Evolutionary conservation across 768 basidiomycete genomes (phyloP), one percentile per base, ranked within the genome.

Genomic region (Pleurotus tuber-regium): DNA sequence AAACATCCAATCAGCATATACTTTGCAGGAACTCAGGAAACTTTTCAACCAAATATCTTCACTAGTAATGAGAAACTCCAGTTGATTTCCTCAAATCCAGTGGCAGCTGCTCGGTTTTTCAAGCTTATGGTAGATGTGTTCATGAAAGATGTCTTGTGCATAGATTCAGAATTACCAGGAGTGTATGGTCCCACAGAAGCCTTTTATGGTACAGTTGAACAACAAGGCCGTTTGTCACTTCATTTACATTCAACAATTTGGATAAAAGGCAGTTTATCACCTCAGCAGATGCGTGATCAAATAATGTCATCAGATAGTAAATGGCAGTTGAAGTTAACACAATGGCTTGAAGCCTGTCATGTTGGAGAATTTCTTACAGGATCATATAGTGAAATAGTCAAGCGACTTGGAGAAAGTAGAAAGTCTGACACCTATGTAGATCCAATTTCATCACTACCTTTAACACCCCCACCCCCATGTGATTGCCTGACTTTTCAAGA

Each of bases 331-430:
- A 47, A 46, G 8, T 21, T 74, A 1, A 48, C 72, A 0, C 25
- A 52, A n/a, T 73, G 68, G 53, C 35, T 75, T 2, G 71, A 74
- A 47, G 48, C 50, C 9, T 48, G 44, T 11, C 66, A 69, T 52
- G 42, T 53, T 2, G 74, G 71, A 4, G 62, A 70, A 28, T 69
- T 70, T 43, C 11, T 53, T 6, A 63, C 59, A 8, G 66, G 62
- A 2, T 47, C 59, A 0, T 43, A 57, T 23, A 55, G 53, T 5
- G 52, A 62, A 0, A 53, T 68, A 4, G 4, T 42, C 36, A 33
- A 52, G 14, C 30, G 33, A 4, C n/a, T 43, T 12, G 26, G 51
- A 16, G 2, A 51, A 2, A n/a, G 24, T 4, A 24, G 18, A 23
- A 10, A 26, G 50, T 16, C 8, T 7, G 11, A 48, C 1, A 28